These are phyloP conservation scores for Lentinula novae-zelandiae DNA, from an alignment of 1,284 basidiomycete genomes.

Conservation along the genomic window DNA sequence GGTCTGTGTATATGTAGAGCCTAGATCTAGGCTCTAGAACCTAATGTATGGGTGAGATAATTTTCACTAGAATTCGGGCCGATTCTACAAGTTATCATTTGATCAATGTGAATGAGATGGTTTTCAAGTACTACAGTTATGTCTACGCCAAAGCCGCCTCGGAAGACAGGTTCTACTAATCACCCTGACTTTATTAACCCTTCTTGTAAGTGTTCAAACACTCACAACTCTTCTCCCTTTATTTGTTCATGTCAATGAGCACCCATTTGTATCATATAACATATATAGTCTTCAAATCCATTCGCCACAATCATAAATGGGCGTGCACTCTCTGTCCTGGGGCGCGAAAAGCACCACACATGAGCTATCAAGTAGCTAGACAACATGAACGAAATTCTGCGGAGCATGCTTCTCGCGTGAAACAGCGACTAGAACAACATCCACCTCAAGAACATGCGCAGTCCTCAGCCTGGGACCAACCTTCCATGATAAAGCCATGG, in stretches of 20 bases:
- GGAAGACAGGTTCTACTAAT: background rate
- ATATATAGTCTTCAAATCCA: constrained; percentile 2
- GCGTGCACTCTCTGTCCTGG: constrained; percentile 30
- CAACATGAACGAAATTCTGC: constrained; percentile 23
- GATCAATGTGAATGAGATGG: background rate
- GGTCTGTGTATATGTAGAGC: background rate
- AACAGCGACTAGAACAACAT: background rate
- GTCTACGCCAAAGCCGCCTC: background rate
- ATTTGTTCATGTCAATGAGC: background rate
- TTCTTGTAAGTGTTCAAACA: background rate
- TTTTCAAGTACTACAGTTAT: background rate
- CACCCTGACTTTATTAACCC: background rate
- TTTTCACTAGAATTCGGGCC: background rate
- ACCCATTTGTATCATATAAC: background rate
- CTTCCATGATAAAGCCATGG: background rate
- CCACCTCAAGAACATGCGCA: background rate
- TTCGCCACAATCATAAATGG: constrained; percentile 20
- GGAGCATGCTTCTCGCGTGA: background rate
- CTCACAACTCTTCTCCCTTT: background rate
- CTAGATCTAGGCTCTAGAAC: no score
- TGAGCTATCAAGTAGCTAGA: constrained; percentile 26
- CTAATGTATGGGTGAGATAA: background rate
- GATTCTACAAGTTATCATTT: background rate
- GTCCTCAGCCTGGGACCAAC: background rate
- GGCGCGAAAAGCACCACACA: constrained; percentile 13